phyloP scores from a whole-genome alignment of 768 basidiomycete genomes.

The Lentinula boryana region DNA sequence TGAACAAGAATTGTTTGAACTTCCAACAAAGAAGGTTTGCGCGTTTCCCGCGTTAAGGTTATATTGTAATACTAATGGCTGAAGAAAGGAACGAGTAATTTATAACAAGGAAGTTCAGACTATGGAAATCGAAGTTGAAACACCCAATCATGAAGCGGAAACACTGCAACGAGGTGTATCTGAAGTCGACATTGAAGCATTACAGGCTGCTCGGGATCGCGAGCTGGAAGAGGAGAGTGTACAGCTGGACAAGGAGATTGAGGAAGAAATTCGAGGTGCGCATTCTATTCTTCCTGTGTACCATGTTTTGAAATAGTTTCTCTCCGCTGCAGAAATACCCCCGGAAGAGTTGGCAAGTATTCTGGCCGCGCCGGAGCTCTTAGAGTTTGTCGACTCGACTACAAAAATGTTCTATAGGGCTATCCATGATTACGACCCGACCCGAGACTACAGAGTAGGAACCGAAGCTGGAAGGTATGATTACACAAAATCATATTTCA shows the following conservation, averaged over 20 bases:
- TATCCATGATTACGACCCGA: slow-evolving; percentile 96
- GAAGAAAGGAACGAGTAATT: slow-evolving; percentile 61
- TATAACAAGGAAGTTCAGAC: slow-evolving; percentile 89
- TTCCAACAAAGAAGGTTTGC: slow-evolving; percentile 73
- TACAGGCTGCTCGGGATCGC: slow-evolving; percentile 62
- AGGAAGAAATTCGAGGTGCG: slow-evolving; percentile 77
- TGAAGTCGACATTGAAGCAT: slow-evolving; percentile 68
- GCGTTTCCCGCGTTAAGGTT: background rate
- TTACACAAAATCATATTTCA: background rate
- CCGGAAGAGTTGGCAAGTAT: slow-evolving; percentile 83
- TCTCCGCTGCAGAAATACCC: slow-evolving; percentile 56
- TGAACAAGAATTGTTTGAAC: slow-evolving; percentile 85
- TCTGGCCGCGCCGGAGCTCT: slow-evolving; percentile 82
- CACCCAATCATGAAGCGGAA: slow-evolving; percentile 51
- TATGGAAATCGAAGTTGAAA: slow-evolving; percentile 52
- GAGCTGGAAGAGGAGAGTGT: slow-evolving; percentile 80
- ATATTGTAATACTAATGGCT: background rate
- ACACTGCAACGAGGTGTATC: slow-evolving; percentile 64
- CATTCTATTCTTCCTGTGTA: background rate
- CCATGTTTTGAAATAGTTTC: background rate
- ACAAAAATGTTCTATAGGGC: slow-evolving; percentile 95
- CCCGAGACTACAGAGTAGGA: slow-evolving; percentile 91
- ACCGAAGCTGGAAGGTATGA: slow-evolving; percentile 77
- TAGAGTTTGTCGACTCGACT: slow-evolving; percentile 91
- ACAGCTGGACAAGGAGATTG: slow-evolving; percentile 80